These are phyloP conservation scores for Gastrodia elata DNA, from an alignment of 106 monocot species.

Conservation along the genomic window DNA sequence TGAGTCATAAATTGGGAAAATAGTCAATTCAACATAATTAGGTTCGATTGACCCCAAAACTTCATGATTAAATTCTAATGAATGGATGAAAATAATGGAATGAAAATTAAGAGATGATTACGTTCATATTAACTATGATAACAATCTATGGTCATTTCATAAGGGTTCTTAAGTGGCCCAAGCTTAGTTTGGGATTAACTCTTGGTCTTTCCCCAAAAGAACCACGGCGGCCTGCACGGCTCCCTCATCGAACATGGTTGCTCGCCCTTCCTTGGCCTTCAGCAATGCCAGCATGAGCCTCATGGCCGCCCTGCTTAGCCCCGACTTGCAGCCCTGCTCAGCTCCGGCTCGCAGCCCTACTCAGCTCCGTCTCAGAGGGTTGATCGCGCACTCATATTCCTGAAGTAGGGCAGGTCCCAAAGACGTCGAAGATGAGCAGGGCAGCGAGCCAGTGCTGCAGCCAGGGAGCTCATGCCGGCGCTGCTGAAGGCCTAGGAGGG, in stretches of 20 bases:
- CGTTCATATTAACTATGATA: too few species aligned
- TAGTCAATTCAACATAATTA: too few species aligned
- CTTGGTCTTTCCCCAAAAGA: conserved; percentile 32
- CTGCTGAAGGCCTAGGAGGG: conserved; percentile 43
- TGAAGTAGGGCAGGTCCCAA: conserved; percentile 25
- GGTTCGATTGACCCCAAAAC: too few species aligned
- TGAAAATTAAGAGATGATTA: too few species aligned
- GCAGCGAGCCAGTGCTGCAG: conserved; percentile 52
- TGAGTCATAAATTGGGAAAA: too few species aligned
- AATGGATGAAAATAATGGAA: too few species aligned
- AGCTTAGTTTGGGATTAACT: too few species aligned
- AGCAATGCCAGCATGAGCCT: conserved; percentile 53
- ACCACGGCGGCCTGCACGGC: conserved; percentile 36
- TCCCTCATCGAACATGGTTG: conserved; percentile 55
- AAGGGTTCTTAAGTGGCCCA: too few species aligned
- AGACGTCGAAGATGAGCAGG: conserved; percentile 39
- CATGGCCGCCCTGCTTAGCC: conserved; percentile 27
- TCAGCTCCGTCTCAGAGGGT: conserved; percentile 63
- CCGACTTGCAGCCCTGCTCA: too few species aligned
- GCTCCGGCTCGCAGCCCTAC: conserved; percentile 11
- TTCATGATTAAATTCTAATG: too few species aligned
- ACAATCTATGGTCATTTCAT: too few species aligned
- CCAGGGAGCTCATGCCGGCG: conserved; percentile 47
- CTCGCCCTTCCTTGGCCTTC: conserved; percentile 31
- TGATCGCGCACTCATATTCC: conserved; percentile 48